Conservation (phyloP, 345 rosid genomes). For the Aquilaria yunnanensis region DNA sequence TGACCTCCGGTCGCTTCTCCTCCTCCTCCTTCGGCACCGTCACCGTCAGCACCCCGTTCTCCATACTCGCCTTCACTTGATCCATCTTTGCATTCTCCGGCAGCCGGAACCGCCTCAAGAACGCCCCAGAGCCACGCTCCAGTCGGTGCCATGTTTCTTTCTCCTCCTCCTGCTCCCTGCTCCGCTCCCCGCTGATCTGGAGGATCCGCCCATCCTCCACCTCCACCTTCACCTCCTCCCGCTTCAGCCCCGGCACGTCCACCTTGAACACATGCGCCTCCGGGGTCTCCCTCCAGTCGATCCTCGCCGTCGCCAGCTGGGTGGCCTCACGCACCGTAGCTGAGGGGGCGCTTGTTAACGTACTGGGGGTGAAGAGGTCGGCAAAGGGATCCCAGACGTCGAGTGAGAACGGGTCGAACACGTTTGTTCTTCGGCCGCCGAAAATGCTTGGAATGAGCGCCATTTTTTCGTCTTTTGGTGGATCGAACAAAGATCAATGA, state of each 20-base stretch:
- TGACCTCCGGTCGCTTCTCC: slow-evolving; percentile 1
- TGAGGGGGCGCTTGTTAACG: background rate
- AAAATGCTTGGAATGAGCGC: slow-evolving; percentile 5
- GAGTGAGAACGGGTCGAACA: slow-evolving; percentile 8
- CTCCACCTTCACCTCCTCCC: slow-evolving; percentile 4
- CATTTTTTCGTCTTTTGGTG: background rate
- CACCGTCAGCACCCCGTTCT: slow-evolving; percentile 3
- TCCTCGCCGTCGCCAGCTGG: background rate
- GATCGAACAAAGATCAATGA: too few species aligned
- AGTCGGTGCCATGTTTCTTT: slow-evolving; percentile 5
- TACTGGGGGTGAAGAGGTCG: background rate
- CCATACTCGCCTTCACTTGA: background rate
- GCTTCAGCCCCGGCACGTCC: slow-evolving; percentile 2
- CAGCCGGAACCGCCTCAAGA: slow-evolving; percentile 7
- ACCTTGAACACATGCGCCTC: slow-evolving; percentile 11
- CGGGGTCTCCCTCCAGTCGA: slow-evolving; percentile 7
- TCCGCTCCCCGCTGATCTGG: slow-evolving; percentile 7
- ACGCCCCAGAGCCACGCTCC: slow-evolving; percentile 3
- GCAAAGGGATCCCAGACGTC: slow-evolving; percentile 8
- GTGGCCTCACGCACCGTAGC: background rate
- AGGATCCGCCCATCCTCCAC: slow-evolving; percentile 5
- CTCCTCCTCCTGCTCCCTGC: slow-evolving; percentile 4
- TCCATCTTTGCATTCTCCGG: slow-evolving; percentile 6
- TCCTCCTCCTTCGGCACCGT: slow-evolving; percentile 6
- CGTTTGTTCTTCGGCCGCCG: background rate